Base-by-base conservation (phyloP, 2,329 filamentous ascomycete genomes). In the Clarireedia homoeocarpa region DNA sequence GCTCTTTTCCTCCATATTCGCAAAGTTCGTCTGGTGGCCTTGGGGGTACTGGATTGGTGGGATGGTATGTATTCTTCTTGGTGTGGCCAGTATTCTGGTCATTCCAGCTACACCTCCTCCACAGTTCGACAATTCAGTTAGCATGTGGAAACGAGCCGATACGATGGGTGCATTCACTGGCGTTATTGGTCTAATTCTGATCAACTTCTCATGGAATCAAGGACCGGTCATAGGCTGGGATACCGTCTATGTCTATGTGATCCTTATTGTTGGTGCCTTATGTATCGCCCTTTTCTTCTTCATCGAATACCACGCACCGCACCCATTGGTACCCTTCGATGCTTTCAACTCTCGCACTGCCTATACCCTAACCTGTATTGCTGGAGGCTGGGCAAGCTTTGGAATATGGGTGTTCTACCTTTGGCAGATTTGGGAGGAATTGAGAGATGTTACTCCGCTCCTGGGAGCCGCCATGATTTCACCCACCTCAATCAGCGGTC, bases 281-380 rank as follows among this genome's bases (percentile, higher is more conserved):
- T 69, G 86, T 2, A 68, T 84, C 2, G 70, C 67, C 0, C 63
- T 74, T 1, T 88, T 88, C 65, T 75, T 81, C 51, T 75, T 75
- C 68, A 65, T 79, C 56, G 74, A 84, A 63, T 59, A 73, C 52
- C 67, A 74, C 20, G 58, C 79, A 0, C 62, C 67, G 1, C 67
- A 76, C 36, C 83, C 83, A 0, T 72, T 88, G 0, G 72, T 88
- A 9, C 83, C 84, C 0, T 75, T 84, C 57, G 71, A 72, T 23
- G 77, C 70, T 50, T 71, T 77, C 54, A 75, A 69, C 58, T 73
- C 65, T 1, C 77, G 80, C 47, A 74, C 77, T 5, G 71, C 65
- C 2, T 84, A 84, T 62, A 81, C 66, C 3, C 56, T 68, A 12
- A 62, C 53, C 5, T 65, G 61, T 50, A 62, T 68, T 15, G 62